Evolutionary conservation across 2,329 filamentous ascomycete species (phyloP).

Genomic region (Fusarium redolens): DNA sequence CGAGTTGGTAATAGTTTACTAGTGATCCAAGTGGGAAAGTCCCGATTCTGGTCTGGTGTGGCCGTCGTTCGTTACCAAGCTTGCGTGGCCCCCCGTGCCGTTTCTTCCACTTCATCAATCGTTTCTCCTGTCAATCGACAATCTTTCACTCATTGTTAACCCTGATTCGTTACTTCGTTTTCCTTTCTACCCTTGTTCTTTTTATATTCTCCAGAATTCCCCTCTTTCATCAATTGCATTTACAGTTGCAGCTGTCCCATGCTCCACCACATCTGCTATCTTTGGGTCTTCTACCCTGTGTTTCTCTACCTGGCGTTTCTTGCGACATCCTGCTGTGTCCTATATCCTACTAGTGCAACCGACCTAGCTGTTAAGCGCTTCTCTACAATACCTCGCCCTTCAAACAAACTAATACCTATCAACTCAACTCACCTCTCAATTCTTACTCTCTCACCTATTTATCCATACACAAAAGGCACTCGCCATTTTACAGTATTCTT

Average conservation of each 20-base stretch:
- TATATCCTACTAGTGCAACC: constrained; percentile 27
- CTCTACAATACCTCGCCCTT: constrained; percentile 6
- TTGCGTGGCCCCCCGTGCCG: constrained; percentile 42
- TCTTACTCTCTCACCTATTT: not conserved
- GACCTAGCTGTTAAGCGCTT: constrained; percentile 14
- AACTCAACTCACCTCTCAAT: not conserved
- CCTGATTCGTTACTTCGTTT: constrained; percentile 31
- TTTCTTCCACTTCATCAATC: constrained; percentile 29
- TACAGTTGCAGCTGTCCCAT: constrained; percentile 27
- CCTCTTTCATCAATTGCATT: constrained; percentile 7
- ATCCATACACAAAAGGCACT: not conserved
- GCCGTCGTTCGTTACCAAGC: constrained; percentile 21
- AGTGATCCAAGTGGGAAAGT: constrained; percentile 29
- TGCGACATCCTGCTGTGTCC: constrained; percentile 36
- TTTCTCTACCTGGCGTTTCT: constrained; percentile 33
- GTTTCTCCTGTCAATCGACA: constrained; percentile 34
- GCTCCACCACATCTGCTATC: constrained; percentile 36
- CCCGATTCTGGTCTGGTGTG: constrained; percentile 21
- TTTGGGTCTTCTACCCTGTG: constrained; percentile 34
- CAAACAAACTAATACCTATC: not conserved
- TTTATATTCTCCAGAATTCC: constrained; percentile 31
- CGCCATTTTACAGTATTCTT: constrained; percentile 1
- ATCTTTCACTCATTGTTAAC: constrained; percentile 10
- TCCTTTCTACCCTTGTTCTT: constrained; percentile 22
- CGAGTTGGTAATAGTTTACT: constrained; percentile 21